Conservation (phyloP, 1,284 basidiomycete genomes). For the Ganoderma sp. region DNA sequence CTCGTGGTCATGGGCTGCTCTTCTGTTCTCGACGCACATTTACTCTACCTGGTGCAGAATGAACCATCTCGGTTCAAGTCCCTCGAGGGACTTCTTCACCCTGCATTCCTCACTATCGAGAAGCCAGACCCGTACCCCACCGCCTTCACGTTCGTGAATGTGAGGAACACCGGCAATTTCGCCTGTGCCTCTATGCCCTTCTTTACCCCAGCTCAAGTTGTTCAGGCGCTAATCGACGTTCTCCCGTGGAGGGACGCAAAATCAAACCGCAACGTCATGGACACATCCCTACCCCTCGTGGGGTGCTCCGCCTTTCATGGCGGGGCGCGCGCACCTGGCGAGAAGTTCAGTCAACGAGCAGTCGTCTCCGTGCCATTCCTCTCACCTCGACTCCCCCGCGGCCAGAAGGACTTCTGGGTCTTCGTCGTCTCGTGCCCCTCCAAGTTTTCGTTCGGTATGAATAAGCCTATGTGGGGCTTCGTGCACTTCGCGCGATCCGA, state of each 20-base stretch:
- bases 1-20: slow-evolving; percentile 39
- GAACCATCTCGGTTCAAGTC: slow-evolving; percentile 35
- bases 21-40: slow-evolving; percentile 32
- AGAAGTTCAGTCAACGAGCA: neutral
- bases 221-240: slow-evolving; percentile 12
- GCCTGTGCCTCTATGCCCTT: slow-evolving; percentile 4
- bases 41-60: slow-evolving; percentile 32
- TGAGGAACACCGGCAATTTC: neutral
- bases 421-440: neutral
- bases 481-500: slow-evolving; percentile 5
- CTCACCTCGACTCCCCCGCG: neutral
- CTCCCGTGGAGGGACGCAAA: slow-evolving; percentile 10
- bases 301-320: slow-evolving; percentile 6
- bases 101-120: slow-evolving; percentile 24
- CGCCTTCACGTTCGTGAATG: slow-evolving; percentile 20
- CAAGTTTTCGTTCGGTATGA: neutral
- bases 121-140: slow-evolving; percentile 6
- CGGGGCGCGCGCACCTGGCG: slow-evolving; percentile 1
- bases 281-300: neutral
- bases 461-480: slow-evolving; percentile 12
- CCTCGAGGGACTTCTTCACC: slow-evolving; percentile 41
- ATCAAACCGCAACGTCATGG: neutral
- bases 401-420: slow-evolving; percentile 12
- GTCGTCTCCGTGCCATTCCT: slow-evolving; percentile 15
- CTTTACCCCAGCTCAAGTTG: slow-evolving; percentile 17